Percentiles rank a stretch among this genome's conserved stretches.
Evolutionary conservation across 2,329 filamentous ascomycete species (phyloP).

Genomic region (Colletotrichum lentis): DNA sequence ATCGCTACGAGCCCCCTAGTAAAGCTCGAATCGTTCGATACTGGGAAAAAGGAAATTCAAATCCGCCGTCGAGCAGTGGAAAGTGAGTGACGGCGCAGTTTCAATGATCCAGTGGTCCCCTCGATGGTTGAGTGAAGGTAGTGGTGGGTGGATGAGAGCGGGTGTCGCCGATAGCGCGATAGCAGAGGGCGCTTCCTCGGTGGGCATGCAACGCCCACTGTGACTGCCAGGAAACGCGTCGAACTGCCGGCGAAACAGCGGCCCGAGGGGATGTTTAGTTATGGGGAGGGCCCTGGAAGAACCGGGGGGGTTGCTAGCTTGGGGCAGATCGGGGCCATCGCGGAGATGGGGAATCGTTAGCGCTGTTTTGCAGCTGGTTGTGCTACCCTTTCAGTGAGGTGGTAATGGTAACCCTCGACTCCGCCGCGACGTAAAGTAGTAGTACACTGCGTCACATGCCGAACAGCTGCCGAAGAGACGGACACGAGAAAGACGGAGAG

Average conservation of each 20-base stretch:
- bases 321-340: slow-evolving; percentile 21
- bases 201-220: slow-evolving; percentile 4
- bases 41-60: background rate
- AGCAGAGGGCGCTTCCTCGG: background rate
- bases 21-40: background rate
- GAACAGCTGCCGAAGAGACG: slow-evolving; percentile 17
- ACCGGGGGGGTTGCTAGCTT: slow-evolving; percentile 11
- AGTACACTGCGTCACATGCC: slow-evolving; percentile 41
- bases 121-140: slow-evolving; percentile 9
- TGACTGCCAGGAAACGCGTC: slow-evolving; percentile 8
- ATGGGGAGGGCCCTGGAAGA: background rate
- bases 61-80: background rate
- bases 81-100: background rate
- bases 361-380: slow-evolving; percentile 3
- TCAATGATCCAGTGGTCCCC: background rate
- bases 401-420: background rate
- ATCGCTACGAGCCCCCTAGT: slow-evolving; percentile 13
- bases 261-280: slow-evolving; percentile 13
- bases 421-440: slow-evolving; percentile 19
- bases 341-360: slow-evolving; percentile 20
- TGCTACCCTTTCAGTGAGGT: slow-evolving; percentile 20
- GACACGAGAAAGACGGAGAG: background rate
- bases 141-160: background rate
- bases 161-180: background rate
- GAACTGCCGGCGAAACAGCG: slow-evolving; percentile 32